These are phyloP conservation scores for Trichoderma brevicompactum DNA, from an alignment of 2,329 filamentous ascomycete species.

Conservation along the genomic window DNA sequence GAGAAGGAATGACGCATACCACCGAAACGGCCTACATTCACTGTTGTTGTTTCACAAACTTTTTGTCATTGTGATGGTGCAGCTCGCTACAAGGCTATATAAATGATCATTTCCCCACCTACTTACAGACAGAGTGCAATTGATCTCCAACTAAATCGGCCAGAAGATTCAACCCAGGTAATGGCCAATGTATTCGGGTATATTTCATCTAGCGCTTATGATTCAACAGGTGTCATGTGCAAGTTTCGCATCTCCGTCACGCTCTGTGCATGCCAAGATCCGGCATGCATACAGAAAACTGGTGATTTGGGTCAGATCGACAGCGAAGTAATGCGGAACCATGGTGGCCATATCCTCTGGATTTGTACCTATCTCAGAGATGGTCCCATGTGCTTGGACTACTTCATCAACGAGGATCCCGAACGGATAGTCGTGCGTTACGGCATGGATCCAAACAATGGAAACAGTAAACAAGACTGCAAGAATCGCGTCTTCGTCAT, in stretches of 20 bases:
- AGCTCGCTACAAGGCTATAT: background rate
- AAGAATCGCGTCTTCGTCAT: slow-evolving; percentile 20
- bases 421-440: slow-evolving; percentile 24
- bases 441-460: slow-evolving; percentile 29
- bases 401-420: slow-evolving; percentile 27
- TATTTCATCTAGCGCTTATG: background rate
- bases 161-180: too few species aligned
- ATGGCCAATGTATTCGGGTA: background rate
- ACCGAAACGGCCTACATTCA: background rate
- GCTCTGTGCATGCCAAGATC: slow-evolving; percentile 5
- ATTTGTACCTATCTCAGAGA: slow-evolving; percentile 21
- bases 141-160: too few species aligned
- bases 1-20: too few species aligned
- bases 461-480: slow-evolving; percentile 31
- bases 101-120: background rate
- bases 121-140: too few species aligned
- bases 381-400: slow-evolving; percentile 24
- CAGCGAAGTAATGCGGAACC: slow-evolving; percentile 7
- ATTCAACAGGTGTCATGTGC: background rate
- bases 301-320: slow-evolving; percentile 3
- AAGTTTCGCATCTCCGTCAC: slow-evolving; percentile 10
- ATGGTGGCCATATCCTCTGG: slow-evolving; percentile 20
- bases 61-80: background rate
- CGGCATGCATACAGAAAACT: background rate
- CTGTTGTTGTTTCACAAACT: slow-evolving; percentile 11